Percentiles rank a stretch among this genome's conserved stretches.
Conservation (phyloP, 2,329 filamentous ascomycete genomes). For the Aspergillus glaucus region DNA sequence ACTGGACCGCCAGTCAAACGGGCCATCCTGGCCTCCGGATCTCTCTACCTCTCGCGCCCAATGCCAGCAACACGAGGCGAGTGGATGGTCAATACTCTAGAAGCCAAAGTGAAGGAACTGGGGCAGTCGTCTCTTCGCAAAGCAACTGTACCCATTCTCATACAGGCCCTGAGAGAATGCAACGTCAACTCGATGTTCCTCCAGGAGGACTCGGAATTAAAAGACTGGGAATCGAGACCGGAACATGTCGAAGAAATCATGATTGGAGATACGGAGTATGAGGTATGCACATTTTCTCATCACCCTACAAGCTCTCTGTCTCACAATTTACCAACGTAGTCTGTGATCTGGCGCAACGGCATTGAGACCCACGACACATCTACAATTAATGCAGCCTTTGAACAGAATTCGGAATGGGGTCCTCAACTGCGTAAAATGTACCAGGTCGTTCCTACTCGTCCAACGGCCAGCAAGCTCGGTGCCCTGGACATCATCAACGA, state of each 20-base stretch:
- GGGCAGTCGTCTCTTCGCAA: slow-evolving; percentile 23
- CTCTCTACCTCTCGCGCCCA: slow-evolving; percentile 39
- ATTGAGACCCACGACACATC: slow-evolving; percentile 30
- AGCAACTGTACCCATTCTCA: slow-evolving; percentile 23
- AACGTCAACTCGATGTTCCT: slow-evolving; percentile 40
- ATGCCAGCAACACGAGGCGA: slow-evolving; percentile 29
- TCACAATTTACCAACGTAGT: slow-evolving; percentile 20
- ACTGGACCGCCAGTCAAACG: slow-evolving; percentile 26
- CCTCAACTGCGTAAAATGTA: slow-evolving; percentile 34
- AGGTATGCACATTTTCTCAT: slow-evolving; percentile 20
- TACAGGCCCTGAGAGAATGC: slow-evolving; percentile 30
- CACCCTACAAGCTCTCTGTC: not conserved
- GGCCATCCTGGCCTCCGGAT: slow-evolving; percentile 38
- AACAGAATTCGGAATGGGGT: slow-evolving; percentile 20
- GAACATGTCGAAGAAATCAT: slow-evolving; percentile 33
- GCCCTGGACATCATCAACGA: slow-evolving; percentile 33
- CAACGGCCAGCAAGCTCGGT: slow-evolving; percentile 36
- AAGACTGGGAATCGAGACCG: slow-evolving; percentile 30
- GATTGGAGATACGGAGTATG: slow-evolving; percentile 41
- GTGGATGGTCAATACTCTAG: slow-evolving; percentile 23
- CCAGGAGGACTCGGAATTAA: slow-evolving; percentile 32
- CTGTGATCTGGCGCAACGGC: slow-evolving; percentile 41
- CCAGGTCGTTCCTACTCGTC: slow-evolving; percentile 35
- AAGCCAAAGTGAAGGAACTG: slow-evolving; percentile 21
- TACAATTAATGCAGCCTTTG: slow-evolving; percentile 7